Base-by-base conservation (phyloP, 179 eudicot species). In the Kewa caespitosa region DNA sequence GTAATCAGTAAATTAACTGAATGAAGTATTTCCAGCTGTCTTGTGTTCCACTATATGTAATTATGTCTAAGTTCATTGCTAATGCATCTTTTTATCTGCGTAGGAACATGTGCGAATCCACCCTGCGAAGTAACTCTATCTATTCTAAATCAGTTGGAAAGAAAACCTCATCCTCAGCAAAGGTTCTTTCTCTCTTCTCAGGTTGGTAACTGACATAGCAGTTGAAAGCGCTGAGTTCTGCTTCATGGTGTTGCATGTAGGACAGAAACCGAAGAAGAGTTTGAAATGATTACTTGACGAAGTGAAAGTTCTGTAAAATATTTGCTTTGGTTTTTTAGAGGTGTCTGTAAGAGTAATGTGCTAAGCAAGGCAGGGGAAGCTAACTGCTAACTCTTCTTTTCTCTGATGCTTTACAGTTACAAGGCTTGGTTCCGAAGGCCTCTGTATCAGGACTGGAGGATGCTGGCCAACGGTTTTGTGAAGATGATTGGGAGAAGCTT, bases 61-160 rank as follows among this genome's bases (percentile, higher is more conserved):
- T 32, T 30, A 28, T 46, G 11, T 43, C 75, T 61, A 34, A 70
- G 62, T 36, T 36, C 62, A 63, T 54, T 25, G 18, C 7, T 15
- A 17, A 14, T 57, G 30, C 15, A 27, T 36, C 3, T 0, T 23
- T 42, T 61, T 9, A 15, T 79, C 37, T 34, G 39, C 68, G 81
- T 75, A 81, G 87, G 73, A 71, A 84, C 63, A 72, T 84, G 84
- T 36, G 38, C 59, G 70, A 69, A 31, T 48, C 81, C 76, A 54
- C 84, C 87, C 17, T 84, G 87, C 69, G 81, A 79, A 60, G 59
- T 78, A 55, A 62, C 65, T 22, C 50, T 76, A 50, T 78, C 82
- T 63, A 33, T 69, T 80, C 38, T 43, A 17, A 55, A 50, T 27
- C 77, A 80, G 70, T 81, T 84, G 75, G 74, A 63, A 55, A 65